Evolutionary conservation across 495 filamentous ascomycete genomes (phyloP).

Genomic region (Ramalina intermedia): DNA sequence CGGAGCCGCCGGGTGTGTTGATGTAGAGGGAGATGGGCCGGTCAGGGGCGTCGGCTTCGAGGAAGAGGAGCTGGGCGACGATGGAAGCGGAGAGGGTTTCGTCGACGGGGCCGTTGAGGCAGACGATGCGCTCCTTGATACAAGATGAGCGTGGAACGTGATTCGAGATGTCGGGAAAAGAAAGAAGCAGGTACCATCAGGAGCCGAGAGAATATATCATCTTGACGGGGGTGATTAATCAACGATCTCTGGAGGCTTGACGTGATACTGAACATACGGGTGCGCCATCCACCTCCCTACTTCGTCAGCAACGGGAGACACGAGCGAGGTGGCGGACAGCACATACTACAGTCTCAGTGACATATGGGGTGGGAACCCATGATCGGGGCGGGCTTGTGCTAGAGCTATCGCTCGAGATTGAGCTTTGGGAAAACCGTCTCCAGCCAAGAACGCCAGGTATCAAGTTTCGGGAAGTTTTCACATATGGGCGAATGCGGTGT

Average conservation of each 20-base stretch:
- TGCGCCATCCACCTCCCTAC: conserved; percentile 81
- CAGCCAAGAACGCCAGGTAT: conserved; percentile 13
- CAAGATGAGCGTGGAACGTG: conserved; percentile 1
- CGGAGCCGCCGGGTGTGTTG: conserved; percentile 90
- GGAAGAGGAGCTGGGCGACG: conserved; percentile 90
- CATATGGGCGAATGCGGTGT: neutral
- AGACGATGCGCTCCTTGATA: conserved; percentile 78
- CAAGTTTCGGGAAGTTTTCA: neutral
- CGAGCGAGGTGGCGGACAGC: neutral
- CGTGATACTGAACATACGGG: conserved; percentile 43
- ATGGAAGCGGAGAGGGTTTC: conserved; percentile 77
- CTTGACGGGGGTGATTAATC: conserved; percentile 26
- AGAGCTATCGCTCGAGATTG: conserved; percentile 10
- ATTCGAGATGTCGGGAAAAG: neutral
- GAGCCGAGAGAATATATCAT: conserved; percentile 72
- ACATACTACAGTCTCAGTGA: conserved; percentile 72
- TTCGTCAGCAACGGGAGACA: conserved; percentile 24
- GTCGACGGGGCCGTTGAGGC: conserved; percentile 84
- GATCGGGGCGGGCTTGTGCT: conserved; percentile 28
- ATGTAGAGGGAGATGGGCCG: conserved; percentile 96
- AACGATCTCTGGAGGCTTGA: conserved; percentile 10
- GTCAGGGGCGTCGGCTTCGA: conserved; percentile 88
- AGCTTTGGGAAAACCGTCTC: conserved; percentile 22
- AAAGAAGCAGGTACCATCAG: conserved; percentile 40
- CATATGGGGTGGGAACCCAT: conserved; percentile 55